Conservation (phyloP, 1,284 basidiomycete species). For the Cystobasidium sp. region DNA sequence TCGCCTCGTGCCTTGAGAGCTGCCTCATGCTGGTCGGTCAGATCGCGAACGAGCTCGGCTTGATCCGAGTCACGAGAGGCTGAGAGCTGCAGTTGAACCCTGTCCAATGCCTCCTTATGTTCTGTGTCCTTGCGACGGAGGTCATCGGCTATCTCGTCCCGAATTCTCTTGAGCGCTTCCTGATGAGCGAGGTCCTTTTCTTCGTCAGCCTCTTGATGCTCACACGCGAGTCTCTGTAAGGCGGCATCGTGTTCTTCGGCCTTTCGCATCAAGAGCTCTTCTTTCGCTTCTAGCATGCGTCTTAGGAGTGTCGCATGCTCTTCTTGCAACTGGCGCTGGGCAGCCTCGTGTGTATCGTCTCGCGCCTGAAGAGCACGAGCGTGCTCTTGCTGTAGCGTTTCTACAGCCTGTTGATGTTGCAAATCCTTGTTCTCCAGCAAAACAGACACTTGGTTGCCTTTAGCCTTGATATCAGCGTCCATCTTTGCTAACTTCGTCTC, state of each 20-base stretch:
- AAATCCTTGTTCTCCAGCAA: slow-evolving; percentile 4
- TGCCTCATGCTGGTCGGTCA: slow-evolving; percentile 43
- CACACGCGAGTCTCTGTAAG: slow-evolving; percentile 69
- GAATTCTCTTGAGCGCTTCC: slow-evolving; percentile 8
- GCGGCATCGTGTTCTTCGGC: slow-evolving; percentile 64
- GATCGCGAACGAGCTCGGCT: slow-evolving; percentile 17
- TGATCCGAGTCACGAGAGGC: slow-evolving; percentile 60
- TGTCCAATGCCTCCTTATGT: slow-evolving; percentile 71
- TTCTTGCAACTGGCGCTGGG: slow-evolving; percentile 62
- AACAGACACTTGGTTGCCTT: slow-evolving; percentile 10
- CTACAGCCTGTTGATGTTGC: slow-evolving; percentile 57
- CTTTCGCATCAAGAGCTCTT: slow-evolving; percentile 42
- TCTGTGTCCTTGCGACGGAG: slow-evolving; percentile 63
- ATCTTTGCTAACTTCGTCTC: slow-evolving; percentile 46
- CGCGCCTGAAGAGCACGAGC: slow-evolving; percentile 59
- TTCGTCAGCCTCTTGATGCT: slow-evolving; percentile 68
- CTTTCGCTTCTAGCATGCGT: slow-evolving; percentile 64
- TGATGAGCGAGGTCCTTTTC: slow-evolving; percentile 52
- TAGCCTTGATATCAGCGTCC: slow-evolving; percentile 18
- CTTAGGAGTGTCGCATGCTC: slow-evolving; percentile 66
- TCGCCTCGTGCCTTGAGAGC: slow-evolving; percentile 15
- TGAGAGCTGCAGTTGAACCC: slow-evolving; percentile 67
- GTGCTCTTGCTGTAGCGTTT: slow-evolving; percentile 51
- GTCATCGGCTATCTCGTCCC: slow-evolving; percentile 27
- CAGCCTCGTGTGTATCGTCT: slow-evolving; percentile 63